Percentiles rank a stretch among this genome's conserved stretches.
Conservation (phyloP, 2,329 filamentous ascomycete genomes). For the Claviceps citrina region DNA sequence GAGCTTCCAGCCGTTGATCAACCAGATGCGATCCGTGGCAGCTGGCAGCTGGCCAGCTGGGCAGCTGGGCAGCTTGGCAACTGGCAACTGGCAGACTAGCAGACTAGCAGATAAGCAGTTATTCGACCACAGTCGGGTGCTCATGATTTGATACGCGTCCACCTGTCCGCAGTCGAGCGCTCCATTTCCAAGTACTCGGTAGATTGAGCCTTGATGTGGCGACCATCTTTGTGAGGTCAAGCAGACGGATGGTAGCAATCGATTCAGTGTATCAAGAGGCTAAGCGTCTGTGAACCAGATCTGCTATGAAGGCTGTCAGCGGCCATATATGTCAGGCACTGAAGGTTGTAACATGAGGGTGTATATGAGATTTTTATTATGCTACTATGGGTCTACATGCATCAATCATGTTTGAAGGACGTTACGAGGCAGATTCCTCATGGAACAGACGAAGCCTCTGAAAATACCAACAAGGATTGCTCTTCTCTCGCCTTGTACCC, state of each 20-base stretch:
- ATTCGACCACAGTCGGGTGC: too few species aligned
- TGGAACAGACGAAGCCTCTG: constrained; percentile 12
- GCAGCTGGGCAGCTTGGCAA: too few species aligned
- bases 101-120: neutral
- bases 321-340: too few species aligned
- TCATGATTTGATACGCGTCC: too few species aligned
- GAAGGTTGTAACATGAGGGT: too few species aligned
- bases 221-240: too few species aligned
- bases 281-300: too few species aligned
- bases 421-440: constrained; percentile 14
- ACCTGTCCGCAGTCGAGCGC: neutral
- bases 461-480: constrained; percentile 14
- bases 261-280: too few species aligned
- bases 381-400: too few species aligned
- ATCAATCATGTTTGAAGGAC: constrained; percentile 11
- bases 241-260: too few species aligned
- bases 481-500: constrained; percentile 62
- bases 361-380: too few species aligned
- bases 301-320: too few species aligned
- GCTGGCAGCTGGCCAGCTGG: constrained; percentile 1
- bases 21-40: neutral
- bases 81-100: neutral
- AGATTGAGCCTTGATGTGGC: neutral
- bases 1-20: neutral
- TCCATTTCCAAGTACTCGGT: neutral